Evolutionary conservation across 1,284 basidiomycete genomes (phyloP).

Genomic region (Apiotrichum mycotoxinovorans): DNA sequence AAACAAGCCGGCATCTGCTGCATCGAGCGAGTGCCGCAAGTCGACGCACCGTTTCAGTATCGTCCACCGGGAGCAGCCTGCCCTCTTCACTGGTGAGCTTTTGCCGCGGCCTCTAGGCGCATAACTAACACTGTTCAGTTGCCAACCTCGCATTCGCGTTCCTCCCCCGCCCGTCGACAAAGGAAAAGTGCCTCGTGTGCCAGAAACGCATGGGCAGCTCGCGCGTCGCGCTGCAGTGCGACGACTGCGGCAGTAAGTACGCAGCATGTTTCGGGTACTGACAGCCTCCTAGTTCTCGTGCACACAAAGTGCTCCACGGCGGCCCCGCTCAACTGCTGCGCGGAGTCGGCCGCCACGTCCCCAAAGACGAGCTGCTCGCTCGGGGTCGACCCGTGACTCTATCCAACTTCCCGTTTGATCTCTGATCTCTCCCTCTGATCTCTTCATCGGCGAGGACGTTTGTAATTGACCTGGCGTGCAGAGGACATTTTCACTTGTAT

Average conservation of each 20-base stretch:
- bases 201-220: conserved; percentile 1
- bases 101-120: too few relatives aligned
- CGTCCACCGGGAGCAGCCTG: not conserved
- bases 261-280: not conserved
- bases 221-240: conserved; percentile 9
- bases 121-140: conserved; percentile 1
- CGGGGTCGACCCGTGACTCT: not conserved
- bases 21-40: too few relatives aligned
- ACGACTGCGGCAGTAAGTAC: conserved; percentile 12
- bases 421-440: not conserved
- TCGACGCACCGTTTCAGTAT: conserved; percentile 3
- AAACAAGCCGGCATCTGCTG: too few relatives aligned
- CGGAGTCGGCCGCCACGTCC: not conserved
- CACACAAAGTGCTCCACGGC: conserved; percentile 1
- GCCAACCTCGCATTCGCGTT: conserved; percentile 5
- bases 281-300: not conserved
- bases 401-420: too few relatives aligned
- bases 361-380: not conserved
- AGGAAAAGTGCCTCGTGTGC: conserved; percentile 7
- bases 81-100: not conserved
- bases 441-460: too few relatives aligned
- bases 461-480: too few relatives aligned
- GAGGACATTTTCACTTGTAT: not conserved
- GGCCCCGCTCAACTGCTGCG: not conserved
- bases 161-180: not conserved